phyloP scores from a whole-genome alignment of 495 filamentous ascomycete genomes.

The Neurospora africana region DNA sequence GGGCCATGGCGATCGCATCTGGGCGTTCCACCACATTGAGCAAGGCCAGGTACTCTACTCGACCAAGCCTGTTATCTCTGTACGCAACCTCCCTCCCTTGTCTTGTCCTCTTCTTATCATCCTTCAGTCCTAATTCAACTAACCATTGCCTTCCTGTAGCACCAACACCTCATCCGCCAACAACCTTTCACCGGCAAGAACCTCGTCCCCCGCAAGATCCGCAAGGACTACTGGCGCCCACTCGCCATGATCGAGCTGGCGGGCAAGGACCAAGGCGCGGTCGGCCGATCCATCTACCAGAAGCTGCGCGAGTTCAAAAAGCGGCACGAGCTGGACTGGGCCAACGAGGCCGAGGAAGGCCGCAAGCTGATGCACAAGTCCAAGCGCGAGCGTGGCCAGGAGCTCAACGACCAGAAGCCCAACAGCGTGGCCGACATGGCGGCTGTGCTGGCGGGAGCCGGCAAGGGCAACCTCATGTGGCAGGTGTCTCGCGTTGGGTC shows the following conservation, averaged over 20 bases:
- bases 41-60: conserved; percentile 81
- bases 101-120: neutral
- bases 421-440: conserved; percentile 82
- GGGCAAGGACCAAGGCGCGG: conserved; percentile 27
- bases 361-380: conserved; percentile 33
- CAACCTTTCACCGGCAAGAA: conserved; percentile 88
- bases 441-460: conserved; percentile 50
- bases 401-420: conserved; percentile 79
- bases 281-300: conserved; percentile 67
- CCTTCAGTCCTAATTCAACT: neutral
- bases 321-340: conserved; percentile 57
- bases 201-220: conserved; percentile 61
- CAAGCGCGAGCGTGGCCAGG: conserved; percentile 46
- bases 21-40: conserved; percentile 67
- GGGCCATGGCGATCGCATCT: conserved; percentile 62
- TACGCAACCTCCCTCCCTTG: conserved; percentile 28
- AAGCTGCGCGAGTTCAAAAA: conserved; percentile 72
- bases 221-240: conserved; percentile 87
- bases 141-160: conserved; percentile 29
- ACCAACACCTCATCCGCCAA: conserved; percentile 60
- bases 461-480: conserved; percentile 36
- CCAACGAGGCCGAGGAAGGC: conserved; percentile 27
- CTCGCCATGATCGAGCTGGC: conserved; percentile 68
- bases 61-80: conserved; percentile 55
- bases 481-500: conserved; percentile 22